Base-by-base conservation (phyloP, 2,329 filamentous ascomycete species). In the Phialophora tarda region DNA sequence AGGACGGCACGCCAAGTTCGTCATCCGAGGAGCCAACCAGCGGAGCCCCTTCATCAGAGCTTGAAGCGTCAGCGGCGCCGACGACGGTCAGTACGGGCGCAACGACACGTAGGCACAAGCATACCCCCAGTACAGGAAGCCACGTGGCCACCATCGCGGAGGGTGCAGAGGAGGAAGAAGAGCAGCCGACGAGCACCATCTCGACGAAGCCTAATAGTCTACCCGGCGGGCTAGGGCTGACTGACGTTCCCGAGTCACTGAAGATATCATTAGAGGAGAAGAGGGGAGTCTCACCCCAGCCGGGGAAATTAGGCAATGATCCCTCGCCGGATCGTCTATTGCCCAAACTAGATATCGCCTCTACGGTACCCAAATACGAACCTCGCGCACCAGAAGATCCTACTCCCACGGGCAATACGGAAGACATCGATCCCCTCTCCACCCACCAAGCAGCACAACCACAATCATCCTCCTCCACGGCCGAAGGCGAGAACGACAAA, bases 21-120 rank as follows among this genome's bases (percentile, higher is more conserved):
- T 14, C 51, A 5, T 48, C 50, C 23, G 64, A 69, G 14, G 62
- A 58, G 28, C 23, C 26, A 4, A 17, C 61, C 4, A 47, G 54
- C 26, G 48, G 14, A 4, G n/a, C 44, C 26, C 34, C 44, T 32
- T 58, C 58, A 32, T 56, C 62, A 44, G 71, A 71, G 65, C n/a
- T 3, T 21, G 32, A 73, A 67, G 75, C 77, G 66, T 79, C 65
- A 68, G 62, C 63, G 23, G 82, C 59, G 82, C 84, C 59, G 80
- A 87, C 70, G 78, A 85, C 79, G 71, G 82, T 80, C 76, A 86
- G 78, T 74, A 86, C 76, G 69, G 86, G 77, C 71, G 87, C 89
- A 61, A 96, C 92, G 73, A 94, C 92, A 5, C 88, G 93, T 75
- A 86, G 92, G 69, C 92, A 97, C 76, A 89, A 92, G 73, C 91